A percentile compares a stretch with the other conserved stretches of the same genome.
phyloP scores from a whole-genome alignment of 2,329 filamentous ascomycete species.

The Ophiostoma pallidulum region DNA sequence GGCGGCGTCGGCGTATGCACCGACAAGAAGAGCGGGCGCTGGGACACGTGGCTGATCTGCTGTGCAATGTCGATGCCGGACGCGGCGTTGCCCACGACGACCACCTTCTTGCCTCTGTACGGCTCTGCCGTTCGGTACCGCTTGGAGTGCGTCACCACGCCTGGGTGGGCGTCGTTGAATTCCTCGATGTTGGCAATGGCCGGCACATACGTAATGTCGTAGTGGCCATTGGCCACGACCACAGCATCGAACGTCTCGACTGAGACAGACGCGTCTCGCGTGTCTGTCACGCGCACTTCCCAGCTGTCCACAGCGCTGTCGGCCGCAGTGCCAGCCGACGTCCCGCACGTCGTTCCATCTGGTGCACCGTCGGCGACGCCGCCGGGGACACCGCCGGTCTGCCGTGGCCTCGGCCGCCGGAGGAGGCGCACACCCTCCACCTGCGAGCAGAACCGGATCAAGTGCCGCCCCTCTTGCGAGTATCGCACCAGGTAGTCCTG shows the following conservation, averaged over 20 bases:
- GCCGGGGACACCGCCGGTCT: too few species aligned
- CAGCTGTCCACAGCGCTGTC: slow-evolving; percentile 38
- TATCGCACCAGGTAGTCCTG: slow-evolving; percentile 66
- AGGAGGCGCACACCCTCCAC: slow-evolving; percentile 50
- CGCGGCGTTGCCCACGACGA: slow-evolving; percentile 76
- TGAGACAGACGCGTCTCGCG: background rate
- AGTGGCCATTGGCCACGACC: slow-evolving; percentile 68
- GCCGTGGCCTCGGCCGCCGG: slow-evolving; percentile 18
- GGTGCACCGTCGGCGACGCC: too few species aligned
- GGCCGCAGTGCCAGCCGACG: background rate
- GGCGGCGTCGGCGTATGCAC: slow-evolving; percentile 42
- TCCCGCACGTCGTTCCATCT: background rate
- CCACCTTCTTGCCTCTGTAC: slow-evolving; percentile 61
- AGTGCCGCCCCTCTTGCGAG: slow-evolving; percentile 53
- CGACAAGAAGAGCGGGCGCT: slow-evolving; percentile 54
- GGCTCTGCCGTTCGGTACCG: slow-evolving; percentile 58
- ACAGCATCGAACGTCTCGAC: slow-evolving; percentile 59
- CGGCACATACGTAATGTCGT: slow-evolving; percentile 59
- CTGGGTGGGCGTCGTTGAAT: slow-evolving; percentile 52
- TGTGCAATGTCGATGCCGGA: slow-evolving; percentile 75
- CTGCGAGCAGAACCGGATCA: slow-evolving; percentile 62
- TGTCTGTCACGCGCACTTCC: slow-evolving; percentile 46
- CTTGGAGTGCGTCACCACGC: slow-evolving; percentile 64
- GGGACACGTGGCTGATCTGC: slow-evolving; percentile 58
- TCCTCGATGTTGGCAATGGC: slow-evolving; percentile 47